phyloP scores from a whole-genome alignment of 169 alveolate genomes.

The Amoebophrya sp. region DNA sequence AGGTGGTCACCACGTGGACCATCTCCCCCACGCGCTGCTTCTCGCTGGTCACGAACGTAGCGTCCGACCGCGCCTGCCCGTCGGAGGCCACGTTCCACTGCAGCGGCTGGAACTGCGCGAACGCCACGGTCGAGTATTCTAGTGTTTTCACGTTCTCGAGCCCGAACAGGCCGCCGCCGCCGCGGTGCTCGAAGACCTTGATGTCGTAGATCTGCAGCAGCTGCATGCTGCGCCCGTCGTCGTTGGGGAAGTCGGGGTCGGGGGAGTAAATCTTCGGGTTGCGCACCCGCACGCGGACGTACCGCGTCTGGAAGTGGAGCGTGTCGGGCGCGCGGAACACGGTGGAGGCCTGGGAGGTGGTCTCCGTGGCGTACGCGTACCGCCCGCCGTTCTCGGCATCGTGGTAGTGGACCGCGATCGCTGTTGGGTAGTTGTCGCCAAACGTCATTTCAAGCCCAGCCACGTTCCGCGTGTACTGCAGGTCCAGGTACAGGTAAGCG shows the following conservation, averaged over 20 bases:
- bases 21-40: not conserved
- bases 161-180: constrained; percentile 18
- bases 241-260: not conserved
- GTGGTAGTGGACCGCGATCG: not conserved
- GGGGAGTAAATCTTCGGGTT: not conserved
- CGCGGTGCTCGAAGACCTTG: constrained; percentile 11
- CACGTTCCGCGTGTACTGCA: not conserved
- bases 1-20: not conserved
- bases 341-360: not conserved
- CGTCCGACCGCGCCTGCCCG: not conserved
- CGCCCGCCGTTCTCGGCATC: not conserved
- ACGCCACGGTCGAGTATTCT: not conserved
- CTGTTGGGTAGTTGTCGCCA: not conserved
- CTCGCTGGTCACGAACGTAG: not conserved
- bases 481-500: not conserved
- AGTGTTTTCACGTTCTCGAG: constrained; percentile 1
- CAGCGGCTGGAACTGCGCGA: not conserved
- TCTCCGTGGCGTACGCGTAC: not conserved
- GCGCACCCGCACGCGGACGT: not conserved
- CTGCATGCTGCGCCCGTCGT: not conserved
- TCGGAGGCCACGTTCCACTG: not conserved
- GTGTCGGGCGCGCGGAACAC: not conserved
- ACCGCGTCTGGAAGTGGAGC: constrained; percentile 18
- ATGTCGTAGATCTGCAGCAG: not conserved
- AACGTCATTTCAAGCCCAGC: not conserved